Percentiles rank a stretch among this genome's conserved stretches.
phyloP scores from a whole-genome alignment of 208 protist species.

The Trypanosoma grayi region DNA sequence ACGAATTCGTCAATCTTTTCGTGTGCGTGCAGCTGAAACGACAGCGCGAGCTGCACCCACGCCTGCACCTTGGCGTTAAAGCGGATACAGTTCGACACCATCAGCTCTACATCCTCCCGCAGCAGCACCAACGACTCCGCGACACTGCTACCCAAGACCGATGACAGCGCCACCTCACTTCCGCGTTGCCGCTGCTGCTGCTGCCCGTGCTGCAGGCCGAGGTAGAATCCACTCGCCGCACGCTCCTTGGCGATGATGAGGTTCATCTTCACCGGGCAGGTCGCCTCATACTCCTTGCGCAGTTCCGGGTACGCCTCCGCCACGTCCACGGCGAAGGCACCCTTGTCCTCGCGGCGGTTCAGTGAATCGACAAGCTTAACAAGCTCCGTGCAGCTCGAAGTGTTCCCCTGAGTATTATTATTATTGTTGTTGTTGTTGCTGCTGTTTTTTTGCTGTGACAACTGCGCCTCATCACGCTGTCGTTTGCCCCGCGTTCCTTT shows the following conservation, averaged over 20 bases:
- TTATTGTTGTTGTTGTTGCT: slow-evolving; percentile 3
- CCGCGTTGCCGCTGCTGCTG: not conserved
- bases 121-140: slow-evolving; percentile 59
- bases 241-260: slow-evolving; percentile 61
- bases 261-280: slow-evolving; percentile 81
- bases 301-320: slow-evolving; percentile 72
- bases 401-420: not conserved
- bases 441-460: not conserved
- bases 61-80: slow-evolving; percentile 66
- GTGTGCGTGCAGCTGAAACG: slow-evolving; percentile 75
- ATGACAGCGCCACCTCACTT: not conserved
- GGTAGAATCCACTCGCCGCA: slow-evolving; percentile 63
- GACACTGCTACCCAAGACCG: slow-evolving; percentile 45
- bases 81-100: slow-evolving; percentile 79
- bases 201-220: slow-evolving; percentile 6
- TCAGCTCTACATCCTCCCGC: slow-evolving; percentile 76
- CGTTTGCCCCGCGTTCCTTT: not conserved
- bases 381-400: slow-evolving; percentile 26
- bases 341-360: slow-evolving; percentile 64
- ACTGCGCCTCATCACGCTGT: slow-evolving; percentile 1
- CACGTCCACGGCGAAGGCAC: slow-evolving; percentile 79
- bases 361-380: slow-evolving; percentile 58
- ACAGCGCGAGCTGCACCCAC: slow-evolving; percentile 69
- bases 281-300: slow-evolving; percentile 50
- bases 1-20: slow-evolving; percentile 79